These are phyloP conservation scores for Stephanodiscus minutulus DNA, from an alignment of 108 stramenopile genomes.

Conservation along the genomic window DNA sequence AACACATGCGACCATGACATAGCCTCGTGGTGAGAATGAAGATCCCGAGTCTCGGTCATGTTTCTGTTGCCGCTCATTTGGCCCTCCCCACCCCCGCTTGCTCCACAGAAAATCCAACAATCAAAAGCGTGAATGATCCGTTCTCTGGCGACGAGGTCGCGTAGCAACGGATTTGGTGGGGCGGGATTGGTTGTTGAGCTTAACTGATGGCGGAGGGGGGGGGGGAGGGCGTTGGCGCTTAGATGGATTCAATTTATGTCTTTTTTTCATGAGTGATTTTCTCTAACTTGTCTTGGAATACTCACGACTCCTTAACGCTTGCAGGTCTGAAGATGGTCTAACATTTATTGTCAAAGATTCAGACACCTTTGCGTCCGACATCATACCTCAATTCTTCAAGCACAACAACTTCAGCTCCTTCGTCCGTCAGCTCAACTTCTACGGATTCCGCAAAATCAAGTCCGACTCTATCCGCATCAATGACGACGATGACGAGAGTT, in stretches of 20 bases:
- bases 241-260: not conserved
- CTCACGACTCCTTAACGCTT: conserved; percentile 14
- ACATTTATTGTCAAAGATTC: conserved; percentile 83
- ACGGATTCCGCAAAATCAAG: conserved; percentile 86
- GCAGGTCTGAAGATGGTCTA: conserved; percentile 71
- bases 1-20: conserved; percentile 64
- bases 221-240: conserved; percentile 1
- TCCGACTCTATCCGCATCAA: conserved; percentile 69
- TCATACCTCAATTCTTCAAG: conserved; percentile 93
- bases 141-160: not conserved
- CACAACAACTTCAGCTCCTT: conserved; percentile 93
- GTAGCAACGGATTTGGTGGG: not conserved
- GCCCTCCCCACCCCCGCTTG: conserved; percentile 21
- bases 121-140: conserved; percentile 10
- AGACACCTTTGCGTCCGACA: conserved; percentile 66
- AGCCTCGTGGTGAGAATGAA: conserved; percentile 67
- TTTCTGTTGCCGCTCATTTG: conserved; percentile 31
- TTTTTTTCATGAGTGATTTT: not conserved
- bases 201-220: not conserved
- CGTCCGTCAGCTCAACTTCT: conserved; percentile 95
- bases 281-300: not conserved
- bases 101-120: conserved; percentile 14
- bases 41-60: conserved; percentile 5
- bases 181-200: too few relatives aligned
- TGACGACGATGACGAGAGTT: conserved; percentile 52